Base-by-base conservation (phyloP, 352 stramenopile species). In the Phytophthora palmivora region DNA sequence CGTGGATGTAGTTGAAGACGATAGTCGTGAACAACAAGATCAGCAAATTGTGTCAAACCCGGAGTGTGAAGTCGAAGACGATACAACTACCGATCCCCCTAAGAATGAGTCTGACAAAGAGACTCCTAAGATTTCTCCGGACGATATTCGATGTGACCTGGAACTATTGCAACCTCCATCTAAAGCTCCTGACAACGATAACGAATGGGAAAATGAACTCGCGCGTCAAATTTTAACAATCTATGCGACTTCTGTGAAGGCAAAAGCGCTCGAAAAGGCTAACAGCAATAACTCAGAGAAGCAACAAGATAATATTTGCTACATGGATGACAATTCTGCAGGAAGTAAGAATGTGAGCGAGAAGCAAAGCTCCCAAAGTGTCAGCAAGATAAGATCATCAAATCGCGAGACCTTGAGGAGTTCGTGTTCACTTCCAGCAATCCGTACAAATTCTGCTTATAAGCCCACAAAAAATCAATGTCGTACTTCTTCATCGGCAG, bases 201-300 rank as follows among this genome's bases (percentile, higher is more conserved):
- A 82, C n/a, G 79, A 88, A 51, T 97, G 91, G 91, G 91, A 97
- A 58, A 97, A 97, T 50, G 87, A 96, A 54, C 72, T 97, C 16
- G 91, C 91, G 2, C 84, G 87, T 5, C 88, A 97, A 50, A 97
- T 97, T 47, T 62, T 97, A 26, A 93, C 78, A 3, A 86, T 97
- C 33, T 97, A 97, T 51, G 75, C 82, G 11, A 89, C 87, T 10
- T 91, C 82, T 0, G 67, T 92, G 36, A 86, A 88, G 39, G 68
- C 79, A 0, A 91, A 92, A 61, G 75, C 69, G 12, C 42, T 70
- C 14, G 59, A 66, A 34, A 60, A 66, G 33, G 18, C 41, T 16
- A 38, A 34, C 15, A 33, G 26, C 30, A 53, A 41, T 1, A 52
- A 32, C 12, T 16, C 18, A 18, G 56, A 18, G 43, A 63, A 59